Base-by-base conservation (phyloP, 1,284 basidiomycete genomes). In the Ustilago vetiveriae region DNA sequence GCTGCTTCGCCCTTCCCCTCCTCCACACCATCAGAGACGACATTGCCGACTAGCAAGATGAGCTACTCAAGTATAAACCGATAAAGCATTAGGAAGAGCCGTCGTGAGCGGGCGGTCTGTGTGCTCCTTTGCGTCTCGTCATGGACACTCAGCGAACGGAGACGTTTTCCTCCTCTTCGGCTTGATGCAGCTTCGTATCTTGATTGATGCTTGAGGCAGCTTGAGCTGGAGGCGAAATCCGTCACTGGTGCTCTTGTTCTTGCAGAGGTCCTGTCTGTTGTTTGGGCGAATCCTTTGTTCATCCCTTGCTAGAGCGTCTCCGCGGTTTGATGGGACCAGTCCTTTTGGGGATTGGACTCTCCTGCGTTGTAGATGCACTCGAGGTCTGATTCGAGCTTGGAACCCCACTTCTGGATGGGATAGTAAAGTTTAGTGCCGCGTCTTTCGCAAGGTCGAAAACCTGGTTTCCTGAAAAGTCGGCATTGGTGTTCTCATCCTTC, bases 21-120 rank as follows among this genome's bases (percentile, higher is more conserved):
- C 19, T n/a, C 33, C 11, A 11, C 43, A 7, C 26, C 16, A 8
- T 16, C 22, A 16, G 27, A 47, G 43, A 51, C 56, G 35, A 58
- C 55, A 33, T 65, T 46, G 50, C 49, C 50, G 55, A 57, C 46
- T 36, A 69, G 33, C 53, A 60, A 71, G 77, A 80, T 80, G 78
- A 78, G 68, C 76, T 67, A 69, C 58, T 59, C 62, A 65, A 62
- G 47, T 63, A 68, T 52, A 72, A 73, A 80, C 74, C 79, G 63
- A 74, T 63, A 55, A n/a, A 60, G 74, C 73, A 70, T 65, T 77
- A 79, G 79, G 79, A 81, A 81, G 79, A 81, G 79, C 79, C 79
- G 79, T 81, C 79, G 79, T 75, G 75, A 81, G 79, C 75, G 67
- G 62, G 67, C 63, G 74, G 73, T 62, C 69, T 74, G 71, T 41